phyloP scores from a whole-genome alignment of 148 eudicot genomes.

The Bassia scoparia region DNA sequence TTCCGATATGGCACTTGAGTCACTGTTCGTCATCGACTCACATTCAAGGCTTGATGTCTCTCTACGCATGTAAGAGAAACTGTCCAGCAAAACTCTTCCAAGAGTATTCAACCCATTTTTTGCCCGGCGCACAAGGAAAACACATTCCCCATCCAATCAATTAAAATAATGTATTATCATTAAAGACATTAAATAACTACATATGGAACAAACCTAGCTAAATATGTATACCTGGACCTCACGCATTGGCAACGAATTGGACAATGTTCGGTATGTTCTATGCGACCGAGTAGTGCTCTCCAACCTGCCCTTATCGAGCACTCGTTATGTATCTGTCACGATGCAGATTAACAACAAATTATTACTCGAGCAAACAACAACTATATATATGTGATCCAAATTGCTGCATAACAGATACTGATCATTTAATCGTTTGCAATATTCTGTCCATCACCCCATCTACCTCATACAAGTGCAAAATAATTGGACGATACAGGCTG shows the following conservation, averaged over 20 bases:
- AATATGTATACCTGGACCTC: conserved; percentile 78
- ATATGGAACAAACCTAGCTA: no score
- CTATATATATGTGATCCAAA: no score
- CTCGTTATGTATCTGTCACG: conserved; percentile 72
- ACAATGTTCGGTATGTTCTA: conserved; percentile 90
- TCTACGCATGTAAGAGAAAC: conserved; percentile 62
- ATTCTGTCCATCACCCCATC: not conserved
- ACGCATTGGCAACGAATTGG: conserved; percentile 90
- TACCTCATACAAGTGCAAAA: not conserved
- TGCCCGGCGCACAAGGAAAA: conserved; percentile 45
- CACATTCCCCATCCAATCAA: not conserved
- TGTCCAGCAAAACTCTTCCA: conserved; percentile 89
- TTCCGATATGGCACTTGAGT: not conserved
- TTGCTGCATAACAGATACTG: no score
- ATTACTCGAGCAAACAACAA: no score
- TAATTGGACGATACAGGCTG: not conserved
- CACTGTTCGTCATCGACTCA: not conserved
- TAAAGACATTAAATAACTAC: no score
- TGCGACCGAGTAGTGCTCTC: conserved; percentile 78
- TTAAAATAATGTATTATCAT: no score
- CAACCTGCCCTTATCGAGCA: conserved; percentile 79
- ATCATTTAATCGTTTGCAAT: not conserved
- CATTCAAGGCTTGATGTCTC: conserved; percentile 59
- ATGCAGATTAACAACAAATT: no score
- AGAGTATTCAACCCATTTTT: conserved; percentile 53